Base-by-base conservation (phyloP, 164 flowering plant species). In the Litsea cubeba region DNA sequence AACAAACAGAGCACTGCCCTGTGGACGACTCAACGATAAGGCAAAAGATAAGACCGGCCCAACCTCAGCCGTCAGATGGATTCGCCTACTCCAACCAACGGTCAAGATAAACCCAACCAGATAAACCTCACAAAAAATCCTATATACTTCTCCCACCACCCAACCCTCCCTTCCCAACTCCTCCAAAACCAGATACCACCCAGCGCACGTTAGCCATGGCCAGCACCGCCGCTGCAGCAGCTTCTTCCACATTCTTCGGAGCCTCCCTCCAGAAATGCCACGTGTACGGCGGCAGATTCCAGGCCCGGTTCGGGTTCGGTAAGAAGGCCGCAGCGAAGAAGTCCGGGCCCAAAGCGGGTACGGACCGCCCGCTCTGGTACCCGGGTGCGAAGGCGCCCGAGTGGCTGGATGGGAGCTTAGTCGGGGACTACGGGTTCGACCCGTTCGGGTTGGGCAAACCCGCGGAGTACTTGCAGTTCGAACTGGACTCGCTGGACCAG, bases 381-480 rank as follows among this genome's bases (percentile, higher is more conserved):
- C 99, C 99, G 0, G 99, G 99, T 14, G 99, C 99, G 12, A 80
- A 81, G 72, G 91, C 95, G 0, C 99, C 99, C 14, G 97, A 90
- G 28, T 95, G 78, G 68, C 89, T 95, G 1, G 99, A 95, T 77
- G 98, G 99, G 26, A 83, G 83, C 12, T 76, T 93, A 72, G 94
- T 91, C 5, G 99, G 99, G 0, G 99, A 95, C 75, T 91, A 91
- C 75, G 98, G 99, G 40, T 95, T 95, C 76, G 99, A 95, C 86
- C 98, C 99, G 0, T 93, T 95, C 72, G 99, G 99, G 23, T 69
- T 95, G 69, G 99, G 98, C 1, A 95, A 95, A 63, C 98, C 99
- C 0, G 97, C 91, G 3, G 99, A 95, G 89, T 95, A 93, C 82
- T 77, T 95, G 84, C 97, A 95, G 83, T 95, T 57, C 77, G 99